Base-by-base conservation (phyloP, 1,284 basidiomycete species). In the Apiotrichum montevideense region DNA sequence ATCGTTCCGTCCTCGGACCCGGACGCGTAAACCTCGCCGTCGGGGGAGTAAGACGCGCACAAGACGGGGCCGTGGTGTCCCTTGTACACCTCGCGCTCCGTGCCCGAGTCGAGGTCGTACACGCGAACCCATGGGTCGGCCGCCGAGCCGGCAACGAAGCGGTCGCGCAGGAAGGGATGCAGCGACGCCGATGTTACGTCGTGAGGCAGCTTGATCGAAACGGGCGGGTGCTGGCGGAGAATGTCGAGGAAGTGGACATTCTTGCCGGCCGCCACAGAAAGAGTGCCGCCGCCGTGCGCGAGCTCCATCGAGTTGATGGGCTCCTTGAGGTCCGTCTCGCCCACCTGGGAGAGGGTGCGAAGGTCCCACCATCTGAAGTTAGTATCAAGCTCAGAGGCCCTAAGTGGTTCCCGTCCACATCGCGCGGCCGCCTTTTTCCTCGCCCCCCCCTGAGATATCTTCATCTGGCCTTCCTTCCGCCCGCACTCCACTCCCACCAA, bases 11-110 rank as follows among this genome's bases (percentile, higher is more conserved):
- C 79, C 64, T 77, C 95, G 66, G 88, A 92, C 51, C 95, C 96
- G 69, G 89, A 93, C 29, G 95, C 95, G 71, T 91, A 98, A 79
- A 97, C 84, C 80, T 98, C 94, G n/a, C 95, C 96, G 73, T 98
- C 95, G 0, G 95, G 96, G 70, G 87, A 90, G 78, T 88, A 98
- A 65, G 88, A 87, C 43, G 96, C 88, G 59, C 88, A 90, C 68
- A 96, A 91, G 10, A 96, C 95, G 11, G 95, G 94, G 13, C 95
- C 95, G 72, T 98, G 95, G 73, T 98, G 96, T 6, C 95, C 95
- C 76, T 98, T 98, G 66, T 95, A 83, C 55, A 97, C 84, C 60
- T 98, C 95, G 61, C 84, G 79, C 78, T 97, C 92, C 70, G 86
- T 83, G 1, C 90, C 95, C n/a, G 87, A 84, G 41, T 79, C 74